Evolutionary conservation across 371 early-diverging fungal genomes (phyloP).

Genomic region (Coemansia sp.): DNA sequence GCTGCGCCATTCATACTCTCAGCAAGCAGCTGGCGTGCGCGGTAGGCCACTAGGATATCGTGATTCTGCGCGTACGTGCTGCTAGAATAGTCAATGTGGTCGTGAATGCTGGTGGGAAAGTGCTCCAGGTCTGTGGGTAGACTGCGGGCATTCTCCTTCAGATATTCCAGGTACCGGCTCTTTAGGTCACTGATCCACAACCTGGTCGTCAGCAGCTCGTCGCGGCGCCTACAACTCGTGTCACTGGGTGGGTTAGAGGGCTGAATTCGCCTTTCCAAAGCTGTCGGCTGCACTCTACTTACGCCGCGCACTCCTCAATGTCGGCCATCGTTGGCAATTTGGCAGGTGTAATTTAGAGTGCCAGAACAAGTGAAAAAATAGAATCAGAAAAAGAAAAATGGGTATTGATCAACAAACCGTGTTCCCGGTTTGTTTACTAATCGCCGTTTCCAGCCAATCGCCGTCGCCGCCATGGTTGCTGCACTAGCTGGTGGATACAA

Average conservation of each 20-base stretch:
- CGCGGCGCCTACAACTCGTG: constrained; percentile 28
- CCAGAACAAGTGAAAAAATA: neutral
- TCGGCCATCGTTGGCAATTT: constrained; percentile 20
- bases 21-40: constrained; percentile 38
- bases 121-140: constrained; percentile 38
- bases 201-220: constrained; percentile 41
- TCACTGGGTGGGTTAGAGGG: too few relatives aligned
- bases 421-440: too few relatives aligned
- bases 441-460: too few relatives aligned
- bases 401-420: too few relatives aligned
- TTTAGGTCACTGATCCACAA: constrained; percentile 46
- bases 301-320: constrained; percentile 35
- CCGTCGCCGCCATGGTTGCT: too few relatives aligned
- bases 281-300: constrained; percentile 5
- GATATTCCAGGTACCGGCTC: constrained; percentile 33
- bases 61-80: constrained; percentile 33
- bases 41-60: constrained; percentile 30
- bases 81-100: constrained; percentile 34
- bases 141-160: constrained; percentile 22
- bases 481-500: constrained; percentile 1
- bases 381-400: neutral
- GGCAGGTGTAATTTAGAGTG: neutral
- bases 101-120: constrained; percentile 39
- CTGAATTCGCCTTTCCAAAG: too few relatives aligned
- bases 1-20: constrained; percentile 39